Evolutionary conservation across 352 stramenopile species (phyloP).

Genomic region (Phytophthora tentaculata): DNA sequence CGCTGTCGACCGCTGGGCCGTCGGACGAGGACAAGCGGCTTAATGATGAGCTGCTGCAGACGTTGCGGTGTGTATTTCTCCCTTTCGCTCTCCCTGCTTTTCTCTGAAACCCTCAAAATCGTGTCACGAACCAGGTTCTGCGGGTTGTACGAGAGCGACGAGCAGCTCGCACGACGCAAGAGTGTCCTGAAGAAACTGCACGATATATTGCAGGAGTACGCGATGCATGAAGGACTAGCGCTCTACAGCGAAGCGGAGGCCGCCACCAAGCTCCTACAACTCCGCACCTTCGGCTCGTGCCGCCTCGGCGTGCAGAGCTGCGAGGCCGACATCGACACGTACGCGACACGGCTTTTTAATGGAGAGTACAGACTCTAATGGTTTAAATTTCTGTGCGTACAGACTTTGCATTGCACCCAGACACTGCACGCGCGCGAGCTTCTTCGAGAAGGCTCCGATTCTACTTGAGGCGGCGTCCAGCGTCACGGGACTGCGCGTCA

Average conservation of each 20-base stretch:
- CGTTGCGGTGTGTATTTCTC: conserved; percentile 47
- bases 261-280: conserved; percentile 47
- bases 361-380: background rate
- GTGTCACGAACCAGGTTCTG: conserved; percentile 41
- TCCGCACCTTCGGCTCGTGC: conserved; percentile 94
- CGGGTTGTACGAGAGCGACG: conserved; percentile 76
- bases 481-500: conserved; percentile 81
- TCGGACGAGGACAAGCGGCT: conserved; percentile 72
- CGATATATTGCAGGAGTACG: conserved; percentile 78
- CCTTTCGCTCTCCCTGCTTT: background rate
- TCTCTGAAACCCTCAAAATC: background rate
- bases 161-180: conserved; percentile 70
- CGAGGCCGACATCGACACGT: conserved; percentile 90
- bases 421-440: conserved; percentile 83
- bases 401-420: conserved; percentile 85
- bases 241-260: conserved; percentile 57
- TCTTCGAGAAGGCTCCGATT: conserved; percentile 88
- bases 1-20: conserved; percentile 73
- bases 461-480: conserved; percentile 72
- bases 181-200: conserved; percentile 69
- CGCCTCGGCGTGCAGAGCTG: conserved; percentile 85
- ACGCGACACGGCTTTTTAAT: background rate
- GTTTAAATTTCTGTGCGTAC: conserved; percentile 1
- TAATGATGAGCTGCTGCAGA: conserved; percentile 70
- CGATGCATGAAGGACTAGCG: conserved; percentile 63